Conservation (phyloP, 257 asterid genomes). For the Gentiana straminea region DNA sequence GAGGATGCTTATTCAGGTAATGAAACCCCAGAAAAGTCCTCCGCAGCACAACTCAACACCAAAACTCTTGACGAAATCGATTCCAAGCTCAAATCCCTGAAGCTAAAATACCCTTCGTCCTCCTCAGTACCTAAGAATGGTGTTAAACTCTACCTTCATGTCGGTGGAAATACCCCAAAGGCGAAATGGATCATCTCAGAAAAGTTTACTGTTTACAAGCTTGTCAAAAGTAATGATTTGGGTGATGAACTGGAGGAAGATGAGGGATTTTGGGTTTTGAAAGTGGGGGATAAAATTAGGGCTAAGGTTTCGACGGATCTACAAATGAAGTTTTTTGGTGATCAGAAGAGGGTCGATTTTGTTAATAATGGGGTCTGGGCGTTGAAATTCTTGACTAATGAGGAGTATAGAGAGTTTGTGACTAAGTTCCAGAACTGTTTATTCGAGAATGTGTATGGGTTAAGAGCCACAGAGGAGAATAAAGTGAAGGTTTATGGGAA, state of each 20-base stretch:
- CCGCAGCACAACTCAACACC: conserved; percentile 20
- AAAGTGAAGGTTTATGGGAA: conserved; percentile 80
- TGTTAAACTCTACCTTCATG: conserved; percentile 68
- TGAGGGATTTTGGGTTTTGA: conserved; percentile 76
- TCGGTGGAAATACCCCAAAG: conserved; percentile 89
- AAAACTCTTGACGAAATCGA: conserved; percentile 62
- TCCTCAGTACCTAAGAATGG: conserved; percentile 35
- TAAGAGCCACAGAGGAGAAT: conserved; percentile 68
- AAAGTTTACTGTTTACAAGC: conserved; percentile 38
- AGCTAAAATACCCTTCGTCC: conserved; percentile 53
- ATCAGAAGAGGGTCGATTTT: conserved; percentile 91
- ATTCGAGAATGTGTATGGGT: conserved; percentile 83
- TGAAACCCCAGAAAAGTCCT: conserved; percentile 14
- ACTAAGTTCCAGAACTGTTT: conserved; percentile 64
- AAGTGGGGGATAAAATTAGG: conserved; percentile 55
- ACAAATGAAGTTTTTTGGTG: conserved; percentile 91
- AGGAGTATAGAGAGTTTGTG: conserved; percentile 66
- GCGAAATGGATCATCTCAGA: conserved; percentile 85
- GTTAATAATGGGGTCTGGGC: conserved; percentile 97
- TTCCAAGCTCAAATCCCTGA: conserved; percentile 50
- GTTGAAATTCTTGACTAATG: conserved; percentile 54
- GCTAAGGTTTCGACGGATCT: conserved; percentile 67
- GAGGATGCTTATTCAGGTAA: conserved; percentile 37
- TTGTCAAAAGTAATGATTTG: conserved; percentile 40
- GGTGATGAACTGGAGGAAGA: conserved; percentile 34